phyloP scores from a whole-genome alignment of 345 rosid species.

The Pistacia atlantica region DNA sequence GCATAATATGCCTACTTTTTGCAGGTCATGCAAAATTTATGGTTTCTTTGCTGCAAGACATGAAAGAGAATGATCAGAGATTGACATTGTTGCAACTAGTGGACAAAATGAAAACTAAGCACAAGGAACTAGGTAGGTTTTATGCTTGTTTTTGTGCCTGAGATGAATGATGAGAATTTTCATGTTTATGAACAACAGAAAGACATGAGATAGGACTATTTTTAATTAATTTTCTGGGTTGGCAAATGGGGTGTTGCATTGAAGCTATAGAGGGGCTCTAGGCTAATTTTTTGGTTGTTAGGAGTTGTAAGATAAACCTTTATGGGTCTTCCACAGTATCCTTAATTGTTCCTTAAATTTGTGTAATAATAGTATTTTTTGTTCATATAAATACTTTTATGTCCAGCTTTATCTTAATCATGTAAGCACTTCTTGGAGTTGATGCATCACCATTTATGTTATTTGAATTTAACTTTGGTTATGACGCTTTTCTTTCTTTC shows the following conservation, averaged over 20 bases:
- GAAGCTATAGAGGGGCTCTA: too few species aligned
- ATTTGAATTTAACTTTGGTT: background rate
- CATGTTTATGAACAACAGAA: background rate
- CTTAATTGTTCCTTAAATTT: background rate
- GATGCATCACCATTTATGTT: background rate
- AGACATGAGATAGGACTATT: background rate
- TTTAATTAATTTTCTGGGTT: background rate
- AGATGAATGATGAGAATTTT: slow-evolving; percentile 1
- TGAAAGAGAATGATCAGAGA: slow-evolving; percentile 72
- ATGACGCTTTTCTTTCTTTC: background rate
- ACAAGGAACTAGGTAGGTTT: slow-evolving; percentile 71
- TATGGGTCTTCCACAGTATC: background rate
- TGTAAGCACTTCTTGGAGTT: background rate
- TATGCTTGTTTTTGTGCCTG: slow-evolving; percentile 10
- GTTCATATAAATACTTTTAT: background rate
- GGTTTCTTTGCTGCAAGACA: slow-evolving; percentile 74
- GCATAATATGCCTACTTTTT: slow-evolving; percentile 17
- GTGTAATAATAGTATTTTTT: background rate
- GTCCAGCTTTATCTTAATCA: background rate
- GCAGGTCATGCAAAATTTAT: slow-evolving; percentile 67
- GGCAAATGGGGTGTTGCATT: background rate
- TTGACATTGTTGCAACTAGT: slow-evolving; percentile 85
- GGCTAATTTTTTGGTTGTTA: background rate
- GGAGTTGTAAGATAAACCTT: background rate
- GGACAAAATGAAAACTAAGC: slow-evolving; percentile 79